Evolutionary conservation across 768 basidiomycete species (phyloP).

Genomic region (Mycena vitilis): DNA sequence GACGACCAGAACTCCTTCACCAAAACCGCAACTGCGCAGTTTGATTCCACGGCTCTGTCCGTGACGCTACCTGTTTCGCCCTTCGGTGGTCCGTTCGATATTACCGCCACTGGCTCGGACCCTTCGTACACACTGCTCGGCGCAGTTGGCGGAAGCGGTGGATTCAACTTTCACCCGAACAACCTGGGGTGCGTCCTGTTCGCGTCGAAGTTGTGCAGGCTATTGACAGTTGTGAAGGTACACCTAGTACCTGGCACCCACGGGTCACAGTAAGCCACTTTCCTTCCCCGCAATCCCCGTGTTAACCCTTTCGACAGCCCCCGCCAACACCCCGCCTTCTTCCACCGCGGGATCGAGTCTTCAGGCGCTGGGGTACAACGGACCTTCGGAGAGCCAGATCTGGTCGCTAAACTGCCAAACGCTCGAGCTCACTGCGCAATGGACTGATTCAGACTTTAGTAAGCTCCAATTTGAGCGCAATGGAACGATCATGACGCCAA

Average conservation of each 20-base stretch:
- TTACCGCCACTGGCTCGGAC: background rate
- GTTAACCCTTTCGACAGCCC: background rate
- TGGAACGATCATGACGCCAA: too few relatives aligned
- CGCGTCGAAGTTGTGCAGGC: background rate
- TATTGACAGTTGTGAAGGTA: background rate
- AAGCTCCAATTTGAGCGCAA: too few relatives aligned
- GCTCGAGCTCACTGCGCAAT: background rate
- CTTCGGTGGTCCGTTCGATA: background rate
- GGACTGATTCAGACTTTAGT: constrained; percentile 1
- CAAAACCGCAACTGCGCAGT: background rate
- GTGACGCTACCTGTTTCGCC: background rate
- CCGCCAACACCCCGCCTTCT: background rate
- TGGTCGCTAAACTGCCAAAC: background rate
- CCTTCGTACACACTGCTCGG: background rate
- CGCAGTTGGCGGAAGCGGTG: background rate
- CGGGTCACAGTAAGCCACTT: background rate
- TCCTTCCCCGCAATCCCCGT: background rate
- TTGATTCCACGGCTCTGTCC: background rate
- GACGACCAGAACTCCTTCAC: background rate
- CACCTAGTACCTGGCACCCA: background rate
- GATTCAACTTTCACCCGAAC: background rate
- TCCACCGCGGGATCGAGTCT: background rate
- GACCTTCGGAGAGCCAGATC: background rate
- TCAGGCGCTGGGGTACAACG: background rate
- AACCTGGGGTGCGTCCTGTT: background rate